Percentiles rank a stretch among this genome's conserved stretches.
Conservation (phyloP, 164 flowering plant species). For the Cinnamomum micranthum region DNA sequence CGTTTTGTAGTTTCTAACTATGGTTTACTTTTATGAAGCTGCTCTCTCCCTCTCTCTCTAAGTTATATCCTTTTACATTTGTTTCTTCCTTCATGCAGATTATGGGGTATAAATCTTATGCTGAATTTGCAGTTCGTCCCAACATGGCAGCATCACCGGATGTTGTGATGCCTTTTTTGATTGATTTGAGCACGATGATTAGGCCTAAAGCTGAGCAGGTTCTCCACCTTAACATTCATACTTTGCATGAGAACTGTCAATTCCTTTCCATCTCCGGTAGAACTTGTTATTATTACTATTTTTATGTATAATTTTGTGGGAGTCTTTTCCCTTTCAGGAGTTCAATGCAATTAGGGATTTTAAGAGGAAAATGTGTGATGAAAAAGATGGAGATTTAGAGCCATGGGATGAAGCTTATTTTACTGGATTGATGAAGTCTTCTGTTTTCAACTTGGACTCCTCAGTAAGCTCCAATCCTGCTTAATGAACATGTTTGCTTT, state of each 20-base stretch:
- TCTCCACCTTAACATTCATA: constrained; percentile 1
- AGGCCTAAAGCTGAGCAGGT: constrained; percentile 85
- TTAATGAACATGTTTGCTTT: constrained; percentile 7
- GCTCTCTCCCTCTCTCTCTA: not conserved
- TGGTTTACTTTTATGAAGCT: no score
- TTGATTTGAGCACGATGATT: constrained; percentile 65
- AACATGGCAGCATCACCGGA: constrained; percentile 86
- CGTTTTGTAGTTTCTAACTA: not conserved
- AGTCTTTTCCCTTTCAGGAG: constrained; percentile 48
- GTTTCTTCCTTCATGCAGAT: constrained; percentile 44
- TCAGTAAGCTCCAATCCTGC: constrained; percentile 38
- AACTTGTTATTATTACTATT: not conserved
- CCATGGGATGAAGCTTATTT: constrained; percentile 97
- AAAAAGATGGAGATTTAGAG: constrained; percentile 50
- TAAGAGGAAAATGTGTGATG: constrained; percentile 49
- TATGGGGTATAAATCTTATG: constrained; percentile 76
- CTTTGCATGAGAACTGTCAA: not conserved
- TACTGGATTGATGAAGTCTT: constrained; percentile 79
- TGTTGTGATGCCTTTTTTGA: constrained; percentile 72
- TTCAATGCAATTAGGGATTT: constrained; percentile 50
- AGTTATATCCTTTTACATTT: constrained; percentile 6
- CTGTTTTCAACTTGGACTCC: constrained; percentile 53
- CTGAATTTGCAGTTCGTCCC: constrained; percentile 63
- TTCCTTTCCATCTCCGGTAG: not conserved
- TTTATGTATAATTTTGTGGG: not conserved